Evolutionary conservation across 306 rosid species (phyloP), one percentile per base, ranked within the genome.

Genomic region (Carpinus fangiana): DNA sequence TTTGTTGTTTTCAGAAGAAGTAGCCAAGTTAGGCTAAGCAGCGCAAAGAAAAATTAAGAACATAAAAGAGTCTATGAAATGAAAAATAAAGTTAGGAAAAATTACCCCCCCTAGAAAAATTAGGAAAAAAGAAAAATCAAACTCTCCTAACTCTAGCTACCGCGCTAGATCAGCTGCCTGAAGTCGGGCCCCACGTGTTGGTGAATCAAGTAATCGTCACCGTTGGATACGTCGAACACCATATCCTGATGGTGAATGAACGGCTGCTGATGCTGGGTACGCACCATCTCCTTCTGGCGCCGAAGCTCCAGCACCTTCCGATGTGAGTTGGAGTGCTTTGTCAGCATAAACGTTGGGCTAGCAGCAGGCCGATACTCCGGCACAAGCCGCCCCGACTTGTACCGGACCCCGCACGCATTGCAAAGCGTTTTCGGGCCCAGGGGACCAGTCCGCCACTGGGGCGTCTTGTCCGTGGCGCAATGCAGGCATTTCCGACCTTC

Each of bases 301-400:
- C 98, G 85, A 13, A 95, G 93, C 85, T 95, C 99, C 81, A 93
- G 41, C 23, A 95, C 99, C 71, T 95, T 95, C 2, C 98, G 89
- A 84, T 96, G 99, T 1, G 99, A 96, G 82, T 96, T 96, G 0
- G 99, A 96, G 79, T 96, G 99, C 72, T 91, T 96, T 1, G 98
- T 96, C 77, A 91, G 86, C 78, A 93, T 81, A 4, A 93, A 96
- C 0, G 99, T 96, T 11, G 98, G 99, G 84, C 99, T 96, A 1
- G 99, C 87, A 0, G 99, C 98, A 0, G 99, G 99, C 47, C 99
- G 82, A 69, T 93, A 93, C 77, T 96, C 99, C 1, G 98, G 96
- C 52, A 95, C 99, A 0, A 93, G 75, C 47, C 98, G 76, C 0
- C 98, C 98, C 0, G 98, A 93, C 74, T 93, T 93, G 79, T 88